Evolutionary conservation across 179 eudicot genomes (phyloP).

Genomic region (Camellia oleifera): DNA sequence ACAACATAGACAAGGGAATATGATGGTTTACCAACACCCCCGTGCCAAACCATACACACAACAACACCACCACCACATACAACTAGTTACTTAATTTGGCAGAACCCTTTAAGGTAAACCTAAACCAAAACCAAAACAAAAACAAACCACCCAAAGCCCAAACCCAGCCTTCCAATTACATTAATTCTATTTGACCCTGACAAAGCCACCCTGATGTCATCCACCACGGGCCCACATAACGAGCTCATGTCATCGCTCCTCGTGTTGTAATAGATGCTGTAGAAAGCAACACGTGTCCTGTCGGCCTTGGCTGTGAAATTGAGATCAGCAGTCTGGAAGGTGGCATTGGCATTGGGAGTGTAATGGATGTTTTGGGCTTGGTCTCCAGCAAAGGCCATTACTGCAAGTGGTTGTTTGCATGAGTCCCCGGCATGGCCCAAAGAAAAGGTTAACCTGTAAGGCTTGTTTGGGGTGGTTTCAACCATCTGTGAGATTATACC

Average conservation of each 20-base stretch:
- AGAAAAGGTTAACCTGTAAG: conserved; percentile 61
- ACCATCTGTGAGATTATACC: conserved; percentile 97
- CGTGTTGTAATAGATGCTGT: conserved; percentile 87
- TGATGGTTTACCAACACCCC: conserved; percentile 16
- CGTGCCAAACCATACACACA: neutral
- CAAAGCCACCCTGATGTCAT: conserved; percentile 67
- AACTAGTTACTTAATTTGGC: neutral
- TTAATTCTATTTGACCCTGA: conserved; percentile 21
- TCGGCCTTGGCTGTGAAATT: conserved; percentile 93
- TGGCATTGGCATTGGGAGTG: conserved; percentile 56
- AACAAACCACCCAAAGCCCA: conserved; percentile 11
- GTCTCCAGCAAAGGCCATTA: conserved; percentile 97
- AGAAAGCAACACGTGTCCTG: conserved; percentile 85
- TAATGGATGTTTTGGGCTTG: conserved; percentile 86
- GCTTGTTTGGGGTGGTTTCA: conserved; percentile 71
- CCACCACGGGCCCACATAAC: conserved; percentile 92
- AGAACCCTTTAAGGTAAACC: neutral
- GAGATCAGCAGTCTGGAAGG: conserved; percentile 49
- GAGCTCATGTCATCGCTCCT: conserved; percentile 93
- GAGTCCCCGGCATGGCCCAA: conserved; percentile 77
- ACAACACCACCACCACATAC: neutral
- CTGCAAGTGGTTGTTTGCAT: conserved; percentile 81
- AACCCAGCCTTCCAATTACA: conserved; percentile 19
- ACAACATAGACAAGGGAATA: conserved; percentile 17
- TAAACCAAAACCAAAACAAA: conserved; percentile 19